These are phyloP conservation scores for Simplicillium aogashimaense DNA, from an alignment of 2,329 filamentous ascomycete genomes.

Conservation along the genomic window DNA sequence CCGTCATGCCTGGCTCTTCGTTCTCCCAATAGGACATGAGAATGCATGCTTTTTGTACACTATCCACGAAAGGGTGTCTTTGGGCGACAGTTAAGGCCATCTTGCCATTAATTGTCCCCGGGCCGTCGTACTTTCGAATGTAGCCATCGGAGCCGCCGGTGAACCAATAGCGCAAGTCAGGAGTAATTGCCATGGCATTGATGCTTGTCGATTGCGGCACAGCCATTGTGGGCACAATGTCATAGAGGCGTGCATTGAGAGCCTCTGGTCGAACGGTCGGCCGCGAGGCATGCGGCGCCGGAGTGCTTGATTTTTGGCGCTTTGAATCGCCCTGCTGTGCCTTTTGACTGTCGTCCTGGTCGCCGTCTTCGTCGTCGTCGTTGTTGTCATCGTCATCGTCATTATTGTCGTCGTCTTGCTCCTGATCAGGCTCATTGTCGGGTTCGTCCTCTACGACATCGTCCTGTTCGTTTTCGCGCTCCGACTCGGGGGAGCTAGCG, in stretches of 20 bases:
- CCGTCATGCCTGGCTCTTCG: conserved; percentile 57
- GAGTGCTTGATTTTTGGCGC: conserved; percentile 18
- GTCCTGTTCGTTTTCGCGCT: conserved; percentile 18
- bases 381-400: conserved; percentile 24
- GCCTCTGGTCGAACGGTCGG: conserved; percentile 66
- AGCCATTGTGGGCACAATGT: conserved; percentile 94
- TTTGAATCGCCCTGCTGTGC: conserved; percentile 27
- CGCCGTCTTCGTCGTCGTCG: conserved; percentile 22
- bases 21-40: conserved; percentile 98
- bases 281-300: conserved; percentile 23
- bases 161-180: conserved; percentile 91
- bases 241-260: conserved; percentile 73
- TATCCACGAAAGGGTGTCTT: conserved; percentile 93
- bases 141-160: conserved; percentile 92
- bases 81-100: conserved; percentile 89
- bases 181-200: conserved; percentile 84
- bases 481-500: conserved; percentile 20
- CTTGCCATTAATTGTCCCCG: conserved; percentile 90
- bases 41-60: conserved; percentile 88
- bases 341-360: conserved; percentile 12
- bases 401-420: conserved; percentile 23
- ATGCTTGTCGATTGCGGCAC: conserved; percentile 93
- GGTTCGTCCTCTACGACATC: conserved; percentile 11
- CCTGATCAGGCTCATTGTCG: conserved; percentile 32
- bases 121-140: conserved; percentile 93